Percentiles rank a stretch among this genome's conserved stretches.
Conservation (phyloP, 106 monocot species). For the Apostasia shenzhenica region DNA sequence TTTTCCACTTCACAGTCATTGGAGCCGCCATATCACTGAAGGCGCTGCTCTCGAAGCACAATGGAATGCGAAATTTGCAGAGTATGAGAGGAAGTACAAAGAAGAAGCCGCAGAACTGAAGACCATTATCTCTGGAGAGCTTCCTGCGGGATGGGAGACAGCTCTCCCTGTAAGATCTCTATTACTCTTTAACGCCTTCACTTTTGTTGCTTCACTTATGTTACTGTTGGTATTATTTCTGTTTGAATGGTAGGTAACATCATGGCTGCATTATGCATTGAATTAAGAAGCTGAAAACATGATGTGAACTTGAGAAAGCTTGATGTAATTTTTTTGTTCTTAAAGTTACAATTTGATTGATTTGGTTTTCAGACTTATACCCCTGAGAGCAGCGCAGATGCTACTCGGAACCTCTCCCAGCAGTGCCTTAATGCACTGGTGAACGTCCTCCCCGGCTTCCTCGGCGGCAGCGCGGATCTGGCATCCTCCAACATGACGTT, state of each 20-base stretch:
- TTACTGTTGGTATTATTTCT: background rate
- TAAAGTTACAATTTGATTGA: background rate
- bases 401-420: constrained; percentile 85
- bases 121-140: constrained; percentile 52
- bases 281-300: background rate
- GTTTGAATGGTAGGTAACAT: background rate
- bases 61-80: constrained; percentile 68
- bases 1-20: constrained; percentile 32
- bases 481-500: constrained; percentile 89
- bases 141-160: constrained; percentile 64
- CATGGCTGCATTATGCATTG: background rate
- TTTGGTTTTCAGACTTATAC: constrained; percentile 51
- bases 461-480: constrained; percentile 83
- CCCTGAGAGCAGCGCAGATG: constrained; percentile 60
- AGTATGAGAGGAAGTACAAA: constrained; percentile 69
- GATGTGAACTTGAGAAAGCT: too few relatives aligned
- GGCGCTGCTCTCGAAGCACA: constrained; percentile 63
- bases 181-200: background rate
- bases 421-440: constrained; percentile 74
- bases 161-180: constrained; percentile 49
- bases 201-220: background rate
- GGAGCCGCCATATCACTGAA: constrained; percentile 59
- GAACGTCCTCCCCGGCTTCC: constrained; percentile 63
- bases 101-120: constrained; percentile 64
- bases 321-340: too few relatives aligned